A percentile compares a stretch with the other conserved stretches of the same genome.
Evolutionary conservation across 768 basidiomycete genomes (phyloP).

Genomic region (Xerocomus spinulosus): DNA sequence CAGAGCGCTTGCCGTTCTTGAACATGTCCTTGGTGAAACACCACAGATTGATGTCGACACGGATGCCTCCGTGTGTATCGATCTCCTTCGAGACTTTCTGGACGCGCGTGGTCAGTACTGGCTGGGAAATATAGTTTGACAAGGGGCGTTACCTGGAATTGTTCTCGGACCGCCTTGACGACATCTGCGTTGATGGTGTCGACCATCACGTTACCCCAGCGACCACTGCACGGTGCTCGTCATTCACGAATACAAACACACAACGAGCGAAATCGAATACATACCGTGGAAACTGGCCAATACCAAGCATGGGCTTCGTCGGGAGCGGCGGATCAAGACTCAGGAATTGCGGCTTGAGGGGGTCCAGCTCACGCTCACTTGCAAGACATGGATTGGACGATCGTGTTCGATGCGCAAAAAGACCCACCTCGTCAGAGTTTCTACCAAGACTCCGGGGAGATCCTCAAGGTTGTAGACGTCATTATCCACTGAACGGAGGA

Average conservation of each 20-base stretch:
- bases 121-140: too few relatives aligned
- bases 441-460: not conserved
- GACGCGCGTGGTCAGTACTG: not conserved
- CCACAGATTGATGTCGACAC: constrained; percentile 9
- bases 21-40: constrained; percentile 16
- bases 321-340: not conserved
- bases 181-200: constrained; percentile 3
- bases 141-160: not conserved
- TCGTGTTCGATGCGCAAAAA: not conserved
- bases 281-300: not conserved
- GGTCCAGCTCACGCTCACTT: too few relatives aligned
- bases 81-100: not conserved
- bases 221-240: not conserved
- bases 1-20: constrained; percentile 2
- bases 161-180: not conserved
- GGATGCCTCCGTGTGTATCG: not conserved
- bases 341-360: too few relatives aligned
- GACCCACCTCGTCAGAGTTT: constrained; percentile 1
- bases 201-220: constrained; percentile 12
- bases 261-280: not conserved
- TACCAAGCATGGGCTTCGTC: not conserved
- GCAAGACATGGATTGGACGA: too few relatives aligned
- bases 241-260: not conserved
- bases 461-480: not conserved
- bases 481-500: not conserved